Base-by-base conservation (phyloP, 768 basidiomycete species). In the Trametes elegans region DNA sequence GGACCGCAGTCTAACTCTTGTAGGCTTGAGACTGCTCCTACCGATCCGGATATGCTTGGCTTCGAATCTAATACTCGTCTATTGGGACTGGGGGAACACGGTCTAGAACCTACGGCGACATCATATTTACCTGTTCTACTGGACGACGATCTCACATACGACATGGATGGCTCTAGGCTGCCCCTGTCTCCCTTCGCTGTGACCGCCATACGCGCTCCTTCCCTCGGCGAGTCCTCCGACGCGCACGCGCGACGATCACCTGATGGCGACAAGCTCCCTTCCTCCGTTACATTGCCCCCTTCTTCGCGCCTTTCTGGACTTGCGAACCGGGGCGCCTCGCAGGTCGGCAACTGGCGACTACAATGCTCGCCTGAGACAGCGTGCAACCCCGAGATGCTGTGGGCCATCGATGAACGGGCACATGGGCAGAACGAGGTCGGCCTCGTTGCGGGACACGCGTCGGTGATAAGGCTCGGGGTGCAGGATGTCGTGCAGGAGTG, bases 401-500 rank as follows among this genome's bases (percentile, higher is more conserved):
- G 21, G 49, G 35, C 28, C n/a, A 58, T 58, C 38, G 51, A 53
- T 49, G 39, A 43, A 32, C 27, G 47, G 39, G 57, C 57, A 58
- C 57, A 58, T 58, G 57, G 28, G 50, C 46, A 24, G 35, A 44
- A 46, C 52, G 46, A 54, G 57, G 57, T 28, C 28, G 41, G 57
- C 57, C 57, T 58, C 52, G 52, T 58, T 58, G 51, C 57, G 27
- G 18, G 47, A 28, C 51, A 53, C 42, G 52, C 53, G 47, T 24
- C 18, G 39, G 41, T 24, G 57, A 53, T 58, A 49, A 54, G 51
- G 34, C 24, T 49, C 36, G 31, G 39, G 34, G 35, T 36, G 32
- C 41, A 24, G 47, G 38, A 14, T 7, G 32, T n/a, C 46, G 28
- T 28, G 47, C 27, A 38, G 39, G 26, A 36, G 43, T 42, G 53